Evolutionary conservation across 768 basidiomycete genomes (phyloP), one percentile per base, ranked within the genome.

Genomic region (Amanita muscaria): DNA sequence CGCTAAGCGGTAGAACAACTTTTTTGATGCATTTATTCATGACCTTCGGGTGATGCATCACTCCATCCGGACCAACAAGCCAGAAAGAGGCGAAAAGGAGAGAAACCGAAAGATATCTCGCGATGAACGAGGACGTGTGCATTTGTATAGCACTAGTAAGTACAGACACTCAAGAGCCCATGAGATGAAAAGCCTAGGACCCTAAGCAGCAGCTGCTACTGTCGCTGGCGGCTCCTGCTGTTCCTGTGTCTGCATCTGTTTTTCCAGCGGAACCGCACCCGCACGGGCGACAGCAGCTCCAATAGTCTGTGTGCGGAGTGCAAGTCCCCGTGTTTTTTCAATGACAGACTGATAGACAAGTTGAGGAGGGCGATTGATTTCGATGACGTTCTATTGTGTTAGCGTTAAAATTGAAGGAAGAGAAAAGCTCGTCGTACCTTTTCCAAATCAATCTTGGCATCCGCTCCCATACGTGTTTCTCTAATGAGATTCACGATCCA

Each of bases 401-500:
- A 8, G 16, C 8, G 11, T 16, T 3, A 31, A 19, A 25, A 14
- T 14, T 18, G 18, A 15, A 32, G 39, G 43, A 27, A 21, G 16
- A 31, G 12, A 16, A 5, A 41, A 21, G 9, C n/a, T 11, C 37
- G 49, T 49, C 68, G 30, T 49, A 88, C 91, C 73, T 94, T 91
- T 64, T 93, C 91, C 21, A 98, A 73, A 62, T 98, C 94, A 49
- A 98, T 97, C 69, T 94, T 96, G 42, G 94, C 94, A 54, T 98
- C 94, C 1, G 88, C 84, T 11, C 90, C 90, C 85, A 94, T 90
- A 36, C 91, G 78, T 5, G 93, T 94, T 64, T 98, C 96, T 25
- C 96, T 81, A 56, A 98, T 96, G 49, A 98, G 84, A 69, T 98
- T 97, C 56, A 98, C 96, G 50, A 98, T 94, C 94, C 94, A 99